Conservation (phyloP, 805 yeast genomes). For the Schizosaccharomyces cryophilus region DNA sequence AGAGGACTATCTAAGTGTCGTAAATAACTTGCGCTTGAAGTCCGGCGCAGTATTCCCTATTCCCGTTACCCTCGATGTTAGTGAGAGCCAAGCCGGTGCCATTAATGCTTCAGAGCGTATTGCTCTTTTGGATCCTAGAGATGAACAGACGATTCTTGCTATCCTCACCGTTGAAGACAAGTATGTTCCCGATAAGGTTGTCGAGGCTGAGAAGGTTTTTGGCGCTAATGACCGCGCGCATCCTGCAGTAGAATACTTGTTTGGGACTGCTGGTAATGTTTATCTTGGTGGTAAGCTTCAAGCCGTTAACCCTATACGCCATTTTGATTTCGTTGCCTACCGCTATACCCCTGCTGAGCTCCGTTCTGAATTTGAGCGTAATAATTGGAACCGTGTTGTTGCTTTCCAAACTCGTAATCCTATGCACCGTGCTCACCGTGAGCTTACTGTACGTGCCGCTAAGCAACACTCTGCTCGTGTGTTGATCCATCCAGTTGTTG, state of each 20-base stretch:
- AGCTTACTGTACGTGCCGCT: slow-evolving; percentile 90
- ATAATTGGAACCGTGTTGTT: slow-evolving; percentile 72
- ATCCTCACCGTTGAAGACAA: slow-evolving; percentile 45
- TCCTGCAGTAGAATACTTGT: slow-evolving; percentile 62
- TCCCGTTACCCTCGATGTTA: slow-evolving; percentile 73
- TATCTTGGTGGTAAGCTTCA: slow-evolving; percentile 75
- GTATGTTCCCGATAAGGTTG: slow-evolving; percentile 54
- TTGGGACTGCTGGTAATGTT: slow-evolving; percentile 50
- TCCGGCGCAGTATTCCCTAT: slow-evolving; percentile 72
- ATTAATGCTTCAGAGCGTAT: slow-evolving; percentile 35
- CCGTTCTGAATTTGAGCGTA: slow-evolving; percentile 54
- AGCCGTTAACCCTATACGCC: slow-evolving; percentile 63
- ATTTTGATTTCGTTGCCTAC: slow-evolving; percentile 69
- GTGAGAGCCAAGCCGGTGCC: slow-evolving; percentile 22
- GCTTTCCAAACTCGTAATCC: slow-evolving; percentile 98
- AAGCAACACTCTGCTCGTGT: slow-evolving; percentile 68
- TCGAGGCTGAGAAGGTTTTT: slow-evolving; percentile 67
- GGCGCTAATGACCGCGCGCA: slow-evolving; percentile 85
- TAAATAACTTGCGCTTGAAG: slow-evolving; percentile 39
- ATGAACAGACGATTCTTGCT: slow-evolving; percentile 45
- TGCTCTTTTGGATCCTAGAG: slow-evolving; percentile 58
- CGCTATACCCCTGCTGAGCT: slow-evolving; percentile 81
- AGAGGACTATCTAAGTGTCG: slow-evolving; percentile 45
- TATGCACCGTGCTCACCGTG: slow-evolving; percentile 96
- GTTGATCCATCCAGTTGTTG: slow-evolving; percentile 89